Percentiles rank a stretch among this genome's conserved stretches.
phyloP scores from a whole-genome alignment of 345 rosid species.

The Alliaria petiolata region DNA sequence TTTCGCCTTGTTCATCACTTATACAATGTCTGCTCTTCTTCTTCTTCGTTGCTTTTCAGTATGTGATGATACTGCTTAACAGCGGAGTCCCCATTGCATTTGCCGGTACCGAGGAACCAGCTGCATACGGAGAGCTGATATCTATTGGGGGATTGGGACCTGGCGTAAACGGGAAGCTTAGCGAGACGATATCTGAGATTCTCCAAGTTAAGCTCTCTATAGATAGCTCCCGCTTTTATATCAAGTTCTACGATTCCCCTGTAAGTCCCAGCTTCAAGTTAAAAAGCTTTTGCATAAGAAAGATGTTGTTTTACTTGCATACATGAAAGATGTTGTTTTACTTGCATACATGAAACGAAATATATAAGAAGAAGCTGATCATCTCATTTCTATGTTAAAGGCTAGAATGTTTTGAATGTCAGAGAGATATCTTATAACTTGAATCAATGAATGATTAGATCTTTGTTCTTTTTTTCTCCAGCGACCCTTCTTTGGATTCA shows the following conservation, averaged over 20 bases:
- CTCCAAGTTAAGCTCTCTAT: slow-evolving; percentile 79
- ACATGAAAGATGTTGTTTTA: not conserved
- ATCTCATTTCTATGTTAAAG: not conserved
- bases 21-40: not conserved
- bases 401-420: not conserved
- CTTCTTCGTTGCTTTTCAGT: slow-evolving; percentile 38
- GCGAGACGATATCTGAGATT: slow-evolving; percentile 74
- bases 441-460: not conserved
- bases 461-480: slow-evolving; percentile 12
- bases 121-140: slow-evolving; percentile 85
- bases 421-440: not conserved
- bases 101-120: slow-evolving; percentile 84
- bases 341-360: not conserved
- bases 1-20: not conserved
- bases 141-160: slow-evolving; percentile 83
- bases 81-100: slow-evolving; percentile 87
- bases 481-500: slow-evolving; percentile 69
- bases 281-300: not conserved
- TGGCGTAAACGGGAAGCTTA: slow-evolving; percentile 67
- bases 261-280: slow-evolving; percentile 29
- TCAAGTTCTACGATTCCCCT: slow-evolving; percentile 76
- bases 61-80: slow-evolving; percentile 85
- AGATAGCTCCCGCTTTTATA: slow-evolving; percentile 80
- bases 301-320: not conserved
- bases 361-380: not conserved